A percentile compares a stretch with the other conserved stretches of the same genome.
Evolutionary conservation across 2,329 filamentous ascomycete species (phyloP).

Genomic region (Sclerotinia minor): DNA sequence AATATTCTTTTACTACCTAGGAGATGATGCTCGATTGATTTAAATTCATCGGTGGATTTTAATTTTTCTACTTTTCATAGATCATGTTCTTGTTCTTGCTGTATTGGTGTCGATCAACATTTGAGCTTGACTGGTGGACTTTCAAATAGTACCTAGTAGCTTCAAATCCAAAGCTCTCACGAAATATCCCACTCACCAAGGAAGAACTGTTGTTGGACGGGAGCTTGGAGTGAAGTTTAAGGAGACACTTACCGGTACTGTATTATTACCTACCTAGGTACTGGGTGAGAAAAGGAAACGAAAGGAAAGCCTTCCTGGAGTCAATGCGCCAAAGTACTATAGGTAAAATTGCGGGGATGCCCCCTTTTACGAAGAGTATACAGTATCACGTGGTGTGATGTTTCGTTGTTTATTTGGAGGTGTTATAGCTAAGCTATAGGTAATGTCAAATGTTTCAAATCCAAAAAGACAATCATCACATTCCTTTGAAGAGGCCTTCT

Average conservation of each 20-base stretch:
- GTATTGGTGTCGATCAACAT: too few relatives aligned
- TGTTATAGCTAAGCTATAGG: too few relatives aligned
- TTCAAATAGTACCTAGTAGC: neutral
- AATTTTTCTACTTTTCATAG: neutral
- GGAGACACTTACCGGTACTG: neutral
- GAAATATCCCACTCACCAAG: neutral
- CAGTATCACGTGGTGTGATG: neutral
- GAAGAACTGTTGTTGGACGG: neutral
- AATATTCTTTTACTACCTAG: too few relatives aligned
- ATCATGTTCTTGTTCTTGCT: too few relatives aligned
- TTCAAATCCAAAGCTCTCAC: neutral
- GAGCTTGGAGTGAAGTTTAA: neutral
- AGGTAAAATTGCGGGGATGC: constrained; percentile 1
- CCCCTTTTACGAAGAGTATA: constrained; percentile 2
- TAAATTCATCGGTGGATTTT: neutral
- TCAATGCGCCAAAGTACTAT: neutral
- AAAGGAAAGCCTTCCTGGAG: neutral
- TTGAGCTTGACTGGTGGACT: too few relatives aligned
- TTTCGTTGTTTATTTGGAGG: neutral
- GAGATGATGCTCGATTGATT: neutral
- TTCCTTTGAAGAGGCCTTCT: neutral
- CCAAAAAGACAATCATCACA: too few relatives aligned
- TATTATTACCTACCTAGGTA: neutral
- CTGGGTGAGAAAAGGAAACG: neutral
- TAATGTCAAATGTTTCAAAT: neutral